Evolutionary conservation across 163 green algal species (phyloP), one percentile per base, ranked within the genome.

Genomic region (Chlorella variabilis): DNA sequence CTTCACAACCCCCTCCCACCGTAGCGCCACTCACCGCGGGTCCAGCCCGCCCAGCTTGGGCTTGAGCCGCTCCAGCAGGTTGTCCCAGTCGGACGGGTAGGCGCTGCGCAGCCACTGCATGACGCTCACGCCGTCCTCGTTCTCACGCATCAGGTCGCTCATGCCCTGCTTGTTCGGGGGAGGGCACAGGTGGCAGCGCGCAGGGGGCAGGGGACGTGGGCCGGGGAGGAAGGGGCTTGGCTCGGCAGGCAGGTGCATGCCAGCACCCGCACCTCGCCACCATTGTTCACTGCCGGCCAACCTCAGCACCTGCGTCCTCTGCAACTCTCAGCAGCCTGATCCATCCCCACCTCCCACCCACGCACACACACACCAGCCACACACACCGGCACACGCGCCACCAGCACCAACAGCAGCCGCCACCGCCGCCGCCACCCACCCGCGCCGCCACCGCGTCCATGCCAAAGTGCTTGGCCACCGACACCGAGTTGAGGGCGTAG

Each of bases 91-190:
- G 41, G 56, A 0, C 0, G 86, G 76, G 82, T 91, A 93, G 38
- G 87, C 80, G 18, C 69, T 87, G 42, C 83, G 75, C 39, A 93
- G 80, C 78, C 85, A 92, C 29, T 89, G 80, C 85, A 92, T 91
- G 27, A 91, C 83, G 13, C 78, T 88, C 67, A 93, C 85, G 36
- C 81, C 81, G 66, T 92, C 90, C 74, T 91, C 88, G 21, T 87
- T 92, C 87, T 91, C 88, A 0, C 78, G 87, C 68, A 93, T 82
- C 48, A 93, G 79, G 82, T 91, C 89, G 13, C 41, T 39, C 81
- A 93, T 71, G 36, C 73, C 82, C 56, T 81, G 77, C n/a, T n/a
- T n/a, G n/a, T n/a, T n/a, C n/a, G n/a, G n/a, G n/a, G n/a, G n/a
- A n/a, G n/a, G n/a, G n/a, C n/a, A n/a, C n/a, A n/a, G n/a, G n/a